Conservation (phyloP, 2,329 filamentous ascomycete genomes). For the Arthroderma sp. region DNA sequence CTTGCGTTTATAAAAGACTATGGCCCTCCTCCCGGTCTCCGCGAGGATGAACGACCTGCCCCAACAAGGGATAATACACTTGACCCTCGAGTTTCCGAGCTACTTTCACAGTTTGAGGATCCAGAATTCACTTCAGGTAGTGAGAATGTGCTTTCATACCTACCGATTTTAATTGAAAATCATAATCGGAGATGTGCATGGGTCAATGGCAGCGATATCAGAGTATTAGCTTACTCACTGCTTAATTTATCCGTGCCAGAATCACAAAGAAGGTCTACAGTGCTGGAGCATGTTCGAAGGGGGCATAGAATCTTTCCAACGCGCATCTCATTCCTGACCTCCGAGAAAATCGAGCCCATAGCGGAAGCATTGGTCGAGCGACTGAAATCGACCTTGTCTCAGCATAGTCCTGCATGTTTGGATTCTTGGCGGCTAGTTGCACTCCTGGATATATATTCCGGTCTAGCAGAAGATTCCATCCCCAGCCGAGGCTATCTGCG, state of each 20-base stretch:
- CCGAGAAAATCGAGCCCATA: slow-evolving; percentile 12
- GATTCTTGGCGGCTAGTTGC: slow-evolving; percentile 25
- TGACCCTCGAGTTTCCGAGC: slow-evolving; percentile 40
- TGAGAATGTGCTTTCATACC: slow-evolving; percentile 40
- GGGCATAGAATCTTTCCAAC: slow-evolving; percentile 23
- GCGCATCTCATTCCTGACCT: slow-evolving; percentile 14
- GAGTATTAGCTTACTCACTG: slow-evolving; percentile 44
- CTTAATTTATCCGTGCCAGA: slow-evolving; percentile 27
- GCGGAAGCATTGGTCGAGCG: slow-evolving; percentile 13
- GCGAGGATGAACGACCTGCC: neutral
- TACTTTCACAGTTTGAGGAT: slow-evolving; percentile 32
- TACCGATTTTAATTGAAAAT: slow-evolving; percentile 51
- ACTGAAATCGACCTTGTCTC: slow-evolving; percentile 12
- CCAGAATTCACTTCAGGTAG: slow-evolving; percentile 11
- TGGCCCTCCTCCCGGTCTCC: slow-evolving; percentile 9
- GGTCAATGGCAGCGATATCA: slow-evolving; percentile 39
- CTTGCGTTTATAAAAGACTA: slow-evolving; percentile 26
- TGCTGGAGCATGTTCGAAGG: slow-evolving; percentile 26
- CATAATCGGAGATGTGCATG: slow-evolving; percentile 44
- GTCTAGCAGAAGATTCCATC: slow-evolving; percentile 7
- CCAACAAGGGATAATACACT: slow-evolving; percentile 11
- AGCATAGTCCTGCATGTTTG: slow-evolving; percentile 6
- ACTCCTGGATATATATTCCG: slow-evolving; percentile 19
- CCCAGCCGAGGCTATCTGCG: slow-evolving; percentile 13
- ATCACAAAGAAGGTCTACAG: slow-evolving; percentile 10